phyloP scores from a whole-genome alignment of 1,139 yeast genomes.

The Geotrichum europaeum region DNA sequence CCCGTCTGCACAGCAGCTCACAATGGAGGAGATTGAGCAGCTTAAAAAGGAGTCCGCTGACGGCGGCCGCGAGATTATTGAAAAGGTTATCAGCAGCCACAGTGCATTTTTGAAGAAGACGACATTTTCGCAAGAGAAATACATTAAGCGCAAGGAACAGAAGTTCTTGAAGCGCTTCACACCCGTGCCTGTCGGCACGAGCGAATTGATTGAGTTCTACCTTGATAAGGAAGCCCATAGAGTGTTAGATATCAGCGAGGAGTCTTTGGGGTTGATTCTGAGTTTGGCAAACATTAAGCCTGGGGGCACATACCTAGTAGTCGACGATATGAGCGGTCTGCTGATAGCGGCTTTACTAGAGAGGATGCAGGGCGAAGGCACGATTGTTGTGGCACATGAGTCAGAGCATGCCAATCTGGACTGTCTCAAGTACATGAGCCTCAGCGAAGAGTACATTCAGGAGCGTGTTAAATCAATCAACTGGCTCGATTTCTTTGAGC shows the following conservation, averaged over 20 bases:
- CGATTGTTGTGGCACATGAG: slow-evolving; percentile 74
- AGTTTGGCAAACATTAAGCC: slow-evolving; percentile 77
- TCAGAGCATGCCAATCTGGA: slow-evolving; percentile 86
- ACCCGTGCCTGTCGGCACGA: slow-evolving; percentile 69
- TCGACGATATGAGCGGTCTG: slow-evolving; percentile 90
- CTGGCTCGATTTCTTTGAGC: slow-evolving; percentile 76
- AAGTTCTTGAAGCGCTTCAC: slow-evolving; percentile 84
- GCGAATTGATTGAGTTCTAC: slow-evolving; percentile 68
- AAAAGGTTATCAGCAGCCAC: slow-evolving; percentile 76
- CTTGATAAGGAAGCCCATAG: slow-evolving; percentile 61
- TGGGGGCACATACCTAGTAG: slow-evolving; percentile 79
- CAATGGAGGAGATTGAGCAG: slow-evolving; percentile 70
- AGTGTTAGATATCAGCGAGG: slow-evolving; percentile 79
- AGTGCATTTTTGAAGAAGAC: slow-evolving; percentile 86
- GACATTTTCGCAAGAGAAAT: slow-evolving; percentile 82
- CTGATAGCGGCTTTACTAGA: slow-evolving; percentile 79
- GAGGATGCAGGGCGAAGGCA: slow-evolving; percentile 80
- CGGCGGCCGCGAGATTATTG: slow-evolving; percentile 73
- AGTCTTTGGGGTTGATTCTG: slow-evolving; percentile 69
- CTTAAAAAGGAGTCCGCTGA: slow-evolving; percentile 46
- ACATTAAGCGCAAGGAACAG: slow-evolving; percentile 82
- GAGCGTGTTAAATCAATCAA: slow-evolving; percentile 63
- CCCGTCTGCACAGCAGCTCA: slow-evolving; percentile 64
- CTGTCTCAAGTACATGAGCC: slow-evolving; percentile 56
- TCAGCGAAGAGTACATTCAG: slow-evolving; percentile 47